Base-by-base conservation (phyloP, 495 filamentous ascomycete genomes). In the Penicillium subrubescens region DNA sequence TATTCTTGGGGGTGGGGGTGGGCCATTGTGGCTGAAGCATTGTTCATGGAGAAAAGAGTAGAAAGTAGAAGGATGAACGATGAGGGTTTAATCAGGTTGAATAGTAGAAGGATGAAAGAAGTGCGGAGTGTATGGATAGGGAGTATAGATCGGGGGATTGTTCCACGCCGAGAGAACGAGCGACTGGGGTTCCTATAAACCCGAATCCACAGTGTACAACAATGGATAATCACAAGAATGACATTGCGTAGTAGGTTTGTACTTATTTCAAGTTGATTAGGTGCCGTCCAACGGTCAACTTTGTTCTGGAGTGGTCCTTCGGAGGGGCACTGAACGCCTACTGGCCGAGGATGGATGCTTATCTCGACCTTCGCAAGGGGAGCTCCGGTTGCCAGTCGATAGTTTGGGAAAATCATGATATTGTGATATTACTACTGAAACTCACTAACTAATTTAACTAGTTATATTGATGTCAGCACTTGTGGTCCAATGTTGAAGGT, bases 281-380 rank as follows among this genome's bases (percentile, higher is more conserved):
- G 15, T 52, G 48, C 25, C 23, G 23, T 31, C 48, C 23, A 46
- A 62, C 50, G 60, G 60, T 54, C 29, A 48, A 59, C 57, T 48
- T 35, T 35, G 41, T 50, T 50, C 43, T n/a, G n/a, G 17, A 29
- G 55, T 31, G 43, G 8, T 52, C 17, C 29, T 23, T n/a, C 8
- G 44, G 21, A 31, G 25, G 6, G 5, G 53, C 19, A 25, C 34
- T 53, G 19, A 6, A 65, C 54, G 56, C 57, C 51, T 46, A 73
- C 59, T 71, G 71, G 68, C 41, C 50, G 61, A 61, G n/a, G 11
- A 43, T 10, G 41, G 41, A 64, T 59, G 73, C 75, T 79, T 79
- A 79, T 79, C 77, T 72, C 44, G 61, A 60, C 31, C 64, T 66
- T 67, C 62, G 71, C 61, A 73, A 74, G 71, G 69, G 68, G 68